phyloP scores from a whole-genome alignment of 1,284 basidiomycete genomes.

The Volvariella surrecta region DNA sequence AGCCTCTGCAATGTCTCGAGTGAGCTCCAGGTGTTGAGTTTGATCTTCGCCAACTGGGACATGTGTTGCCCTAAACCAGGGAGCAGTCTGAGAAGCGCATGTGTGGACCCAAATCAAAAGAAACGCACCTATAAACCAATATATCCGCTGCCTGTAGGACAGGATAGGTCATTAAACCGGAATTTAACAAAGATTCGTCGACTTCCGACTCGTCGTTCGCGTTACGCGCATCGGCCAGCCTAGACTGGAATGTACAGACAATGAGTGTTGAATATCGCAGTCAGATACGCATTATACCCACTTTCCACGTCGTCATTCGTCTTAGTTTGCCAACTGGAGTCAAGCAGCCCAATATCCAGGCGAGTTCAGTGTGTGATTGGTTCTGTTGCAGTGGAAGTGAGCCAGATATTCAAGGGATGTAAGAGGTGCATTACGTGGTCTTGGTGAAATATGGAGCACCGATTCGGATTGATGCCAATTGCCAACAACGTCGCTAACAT shows the following conservation, averaged over 20 bases:
- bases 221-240: conserved; percentile 69
- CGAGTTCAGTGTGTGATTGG: conserved; percentile 79
- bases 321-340: conserved; percentile 78
- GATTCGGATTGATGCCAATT: conserved; percentile 74
- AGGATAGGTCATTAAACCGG: conserved; percentile 88
- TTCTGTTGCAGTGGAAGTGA: conserved; percentile 45
- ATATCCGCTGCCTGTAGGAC: conserved; percentile 94
- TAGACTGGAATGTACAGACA: conserved; percentile 37
- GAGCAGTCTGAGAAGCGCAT: neutral
- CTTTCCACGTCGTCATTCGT: conserved; percentile 97
- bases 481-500: conserved; percentile 83
- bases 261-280: conserved; percentile 1
- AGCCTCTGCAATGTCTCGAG: conserved; percentile 73
- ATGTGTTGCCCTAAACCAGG: conserved; percentile 65
- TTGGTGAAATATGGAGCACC: conserved; percentile 81
- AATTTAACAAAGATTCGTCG: conserved; percentile 75
- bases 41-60: conserved; percentile 97
- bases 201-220: conserved; percentile 69
- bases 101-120: neutral
- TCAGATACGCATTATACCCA: conserved; percentile 19
- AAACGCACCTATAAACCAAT: conserved; percentile 67
- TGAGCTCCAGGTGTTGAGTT: conserved; percentile 86
- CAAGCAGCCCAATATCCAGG: conserved; percentile 86
- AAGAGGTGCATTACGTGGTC: conserved; percentile 54
- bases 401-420: neutral